phyloP scores from a whole-genome alignment of 495 filamentous ascomycete species.

The Podospora pseudoanserina region DNA sequence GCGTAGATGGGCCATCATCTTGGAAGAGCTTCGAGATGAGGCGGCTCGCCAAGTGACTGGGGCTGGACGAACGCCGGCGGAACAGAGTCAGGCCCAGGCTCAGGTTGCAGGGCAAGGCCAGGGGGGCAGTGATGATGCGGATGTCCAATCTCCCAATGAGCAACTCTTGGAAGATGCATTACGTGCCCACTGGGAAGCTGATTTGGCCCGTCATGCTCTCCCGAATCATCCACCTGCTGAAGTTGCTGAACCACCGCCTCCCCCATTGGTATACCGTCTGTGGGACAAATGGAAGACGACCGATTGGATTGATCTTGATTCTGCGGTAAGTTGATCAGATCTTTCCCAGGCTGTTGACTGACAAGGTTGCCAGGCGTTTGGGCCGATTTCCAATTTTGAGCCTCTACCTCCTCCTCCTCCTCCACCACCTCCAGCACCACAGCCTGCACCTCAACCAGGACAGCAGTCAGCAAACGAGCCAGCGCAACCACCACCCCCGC shows the following conservation, averaged over 20 bases:
- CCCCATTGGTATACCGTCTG: slow-evolving; percentile 1
- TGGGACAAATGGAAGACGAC: slow-evolving; percentile 27
- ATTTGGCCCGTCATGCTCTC: background rate
- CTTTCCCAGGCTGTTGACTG: background rate
- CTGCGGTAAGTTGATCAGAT: slow-evolving; percentile 24
- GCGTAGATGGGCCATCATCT: slow-evolving; percentile 20
- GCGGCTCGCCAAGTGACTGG: slow-evolving; percentile 9
- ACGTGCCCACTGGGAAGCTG: slow-evolving; percentile 24
- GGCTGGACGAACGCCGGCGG: background rate
- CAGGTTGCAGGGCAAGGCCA: background rate
- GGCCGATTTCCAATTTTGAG: slow-evolving; percentile 23
- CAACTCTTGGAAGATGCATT: slow-evolving; percentile 25
- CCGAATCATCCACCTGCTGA: background rate
- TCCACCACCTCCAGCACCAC: background rate
- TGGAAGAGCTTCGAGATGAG: slow-evolving; percentile 25
- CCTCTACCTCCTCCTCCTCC: background rate
- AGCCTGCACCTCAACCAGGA: background rate
- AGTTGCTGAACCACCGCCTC: background rate
- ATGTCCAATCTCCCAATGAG: slow-evolving; percentile 11
- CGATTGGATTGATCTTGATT: slow-evolving; percentile 30
- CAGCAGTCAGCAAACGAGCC: no score
- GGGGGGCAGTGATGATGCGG: background rate
- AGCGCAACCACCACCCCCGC: background rate
- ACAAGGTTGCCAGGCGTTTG: slow-evolving; percentile 21
- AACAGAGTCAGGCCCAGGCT: background rate